Evolutionary conservation across 352 stramenopile genomes (phyloP).

Genomic region (Elongisporangium undulatum): DNA sequence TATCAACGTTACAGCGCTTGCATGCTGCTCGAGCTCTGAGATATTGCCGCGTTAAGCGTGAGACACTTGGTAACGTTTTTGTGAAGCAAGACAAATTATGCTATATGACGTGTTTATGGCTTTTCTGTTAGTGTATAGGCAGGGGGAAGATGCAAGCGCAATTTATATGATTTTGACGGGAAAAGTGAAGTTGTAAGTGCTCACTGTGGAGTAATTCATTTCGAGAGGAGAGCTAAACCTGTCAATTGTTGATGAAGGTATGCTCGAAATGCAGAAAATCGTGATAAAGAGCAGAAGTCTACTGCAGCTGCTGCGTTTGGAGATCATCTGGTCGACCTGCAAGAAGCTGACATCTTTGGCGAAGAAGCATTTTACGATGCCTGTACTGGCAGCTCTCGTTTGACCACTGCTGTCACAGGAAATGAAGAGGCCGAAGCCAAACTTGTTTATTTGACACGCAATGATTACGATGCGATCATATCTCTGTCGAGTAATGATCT

Average conservation of each 20-base stretch:
- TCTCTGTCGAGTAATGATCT: constrained; percentile 3
- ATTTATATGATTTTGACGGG: constrained; percentile 30
- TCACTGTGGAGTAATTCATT: too few relatives aligned
- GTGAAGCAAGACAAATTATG: neutral
- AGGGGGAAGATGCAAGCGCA: constrained; percentile 20
- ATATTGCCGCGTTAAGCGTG: constrained; percentile 14
- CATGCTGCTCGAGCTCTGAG: constrained; percentile 16
- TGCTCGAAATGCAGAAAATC: neutral
- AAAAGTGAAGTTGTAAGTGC: constrained; percentile 23
- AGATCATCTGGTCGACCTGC: constrained; percentile 21
- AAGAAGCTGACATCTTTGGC: constrained; percentile 36
- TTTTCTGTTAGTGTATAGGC: constrained; percentile 18
- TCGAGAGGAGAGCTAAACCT: neutral
- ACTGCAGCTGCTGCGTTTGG: neutral
- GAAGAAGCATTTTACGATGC: constrained; percentile 24
- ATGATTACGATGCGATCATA: constrained; percentile 8
- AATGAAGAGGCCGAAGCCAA: constrained; percentile 8
- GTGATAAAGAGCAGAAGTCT: constrained; percentile 3
- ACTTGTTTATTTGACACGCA: constrained; percentile 20
- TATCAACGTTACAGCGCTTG: constrained; percentile 17
- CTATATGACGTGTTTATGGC: neutral
- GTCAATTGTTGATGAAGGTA: neutral
- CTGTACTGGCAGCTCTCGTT: constrained; percentile 9
- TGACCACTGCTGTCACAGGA: constrained; percentile 12
- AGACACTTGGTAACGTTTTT: constrained; percentile 11